Evolutionary conservation across 2,329 filamentous ascomycete species (phyloP).

Genomic region (Fusarium secorum): DNA sequence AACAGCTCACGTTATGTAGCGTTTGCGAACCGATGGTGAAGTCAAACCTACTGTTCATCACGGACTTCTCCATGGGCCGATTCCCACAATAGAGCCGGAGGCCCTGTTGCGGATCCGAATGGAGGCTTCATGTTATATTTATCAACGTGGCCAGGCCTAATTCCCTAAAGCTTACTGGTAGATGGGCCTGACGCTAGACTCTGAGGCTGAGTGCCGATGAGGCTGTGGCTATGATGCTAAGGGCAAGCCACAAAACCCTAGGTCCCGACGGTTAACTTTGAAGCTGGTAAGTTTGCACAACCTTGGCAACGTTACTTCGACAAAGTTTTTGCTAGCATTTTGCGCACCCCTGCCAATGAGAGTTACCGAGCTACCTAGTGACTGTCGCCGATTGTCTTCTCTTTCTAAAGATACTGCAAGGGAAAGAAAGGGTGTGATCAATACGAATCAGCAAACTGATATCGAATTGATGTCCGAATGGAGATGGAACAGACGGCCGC

Average conservation of each 20-base stretch:
- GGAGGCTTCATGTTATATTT: conserved; percentile 29
- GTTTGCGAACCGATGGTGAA: not conserved
- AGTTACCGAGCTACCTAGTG: conserved; percentile 25
- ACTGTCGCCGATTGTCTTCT: not conserved
- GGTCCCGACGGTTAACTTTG: not conserved
- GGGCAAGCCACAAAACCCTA: conserved; percentile 24
- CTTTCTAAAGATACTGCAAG: conserved; percentile 3
- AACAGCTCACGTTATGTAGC: conserved; percentile 9
- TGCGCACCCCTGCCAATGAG: conserved; percentile 7
- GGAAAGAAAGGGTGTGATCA: conserved; percentile 23
- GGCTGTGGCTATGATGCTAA: conserved; percentile 19
- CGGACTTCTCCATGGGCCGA: conserved; percentile 16
- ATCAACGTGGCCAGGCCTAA: not conserved
- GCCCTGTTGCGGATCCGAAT: conserved; percentile 11
- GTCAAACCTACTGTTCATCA: not conserved
- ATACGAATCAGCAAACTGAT: conserved; percentile 23
- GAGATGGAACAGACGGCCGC: conserved; percentile 10
- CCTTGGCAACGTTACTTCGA: conserved; percentile 35
- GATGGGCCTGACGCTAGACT: conserved; percentile 1
- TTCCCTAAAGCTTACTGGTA: not conserved
- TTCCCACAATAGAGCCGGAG: conserved; percentile 1
- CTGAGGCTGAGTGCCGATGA: conserved; percentile 22
- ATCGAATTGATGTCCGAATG: conserved; percentile 4
- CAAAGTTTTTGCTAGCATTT: conserved; percentile 7
- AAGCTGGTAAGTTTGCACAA: conserved; percentile 16